Conservation (phyloP, 2,329 filamentous ascomycete species). For the Fusarium austroafricanum region DNA sequence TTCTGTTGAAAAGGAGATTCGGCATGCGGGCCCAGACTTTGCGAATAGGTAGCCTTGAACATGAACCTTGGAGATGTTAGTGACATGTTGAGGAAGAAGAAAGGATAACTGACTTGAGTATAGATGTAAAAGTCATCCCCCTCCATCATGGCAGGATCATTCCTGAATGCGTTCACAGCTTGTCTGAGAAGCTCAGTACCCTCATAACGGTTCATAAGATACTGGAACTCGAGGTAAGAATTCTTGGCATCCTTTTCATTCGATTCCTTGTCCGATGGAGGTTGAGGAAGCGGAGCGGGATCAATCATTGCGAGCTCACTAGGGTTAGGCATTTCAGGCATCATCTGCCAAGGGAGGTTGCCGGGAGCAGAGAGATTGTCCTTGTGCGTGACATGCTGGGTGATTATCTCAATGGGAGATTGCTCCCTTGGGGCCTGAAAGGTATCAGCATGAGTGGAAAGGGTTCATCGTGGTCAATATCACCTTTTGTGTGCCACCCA, state of each 20-base stretch:
- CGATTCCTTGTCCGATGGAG: background rate
- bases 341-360: conserved; percentile 21
- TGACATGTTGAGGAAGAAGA: background rate
- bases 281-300: conserved; percentile 27
- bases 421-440: conserved; percentile 2
- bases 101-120: conserved; percentile 62
- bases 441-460: background rate
- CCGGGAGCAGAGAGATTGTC: background rate
- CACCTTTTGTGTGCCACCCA: conserved; percentile 11
- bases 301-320: conserved; percentile 40
- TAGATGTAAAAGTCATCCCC: conserved; percentile 71
- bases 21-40: conserved; percentile 70
- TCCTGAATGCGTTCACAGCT: conserved; percentile 68
- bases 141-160: conserved; percentile 68
- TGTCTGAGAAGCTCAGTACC: conserved; percentile 75
- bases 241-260: conserved; percentile 48
- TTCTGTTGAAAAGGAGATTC: conserved; percentile 76
- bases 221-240: conserved; percentile 78
- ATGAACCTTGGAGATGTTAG: conserved; percentile 64
- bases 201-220: conserved; percentile 81
- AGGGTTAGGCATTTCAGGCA: conserved; percentile 42
- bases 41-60: conserved; percentile 74
- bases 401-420: conserved; percentile 13
- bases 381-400: conserved; percentile 18
- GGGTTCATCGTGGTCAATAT: background rate